Percentiles rank a stretch among this genome's conserved stretches.
Evolutionary conservation across 73 alveolate genomes (phyloP).

Genomic region (Paramecium bursaria): DNA sequence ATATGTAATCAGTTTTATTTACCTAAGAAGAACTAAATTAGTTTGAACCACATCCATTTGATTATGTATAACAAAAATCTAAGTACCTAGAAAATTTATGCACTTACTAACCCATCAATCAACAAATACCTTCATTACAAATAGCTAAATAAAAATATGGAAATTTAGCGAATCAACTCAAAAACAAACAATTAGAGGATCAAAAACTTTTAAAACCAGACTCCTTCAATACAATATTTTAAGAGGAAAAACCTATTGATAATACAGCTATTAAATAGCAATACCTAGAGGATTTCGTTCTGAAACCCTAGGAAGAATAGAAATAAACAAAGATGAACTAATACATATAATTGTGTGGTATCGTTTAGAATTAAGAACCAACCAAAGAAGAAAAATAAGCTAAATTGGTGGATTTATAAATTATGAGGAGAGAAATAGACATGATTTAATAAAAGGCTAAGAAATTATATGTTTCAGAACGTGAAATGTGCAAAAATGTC

Average conservation of each 20-base stretch:
- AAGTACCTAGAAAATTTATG: constrained; percentile 15
- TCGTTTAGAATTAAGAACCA: neutral
- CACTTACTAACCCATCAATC: neutral
- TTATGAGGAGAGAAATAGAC: neutral
- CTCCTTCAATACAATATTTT: constrained; percentile 1
- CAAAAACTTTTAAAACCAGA: neutral
- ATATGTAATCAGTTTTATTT: constrained; percentile 6
- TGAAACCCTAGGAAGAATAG: neutral
- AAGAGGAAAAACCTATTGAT: neutral
- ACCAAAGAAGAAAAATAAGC: neutral
- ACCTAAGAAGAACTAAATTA: constrained; percentile 10
- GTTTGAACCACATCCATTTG: constrained; percentile 33
- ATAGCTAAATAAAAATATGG: neutral
- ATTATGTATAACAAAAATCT: neutral
- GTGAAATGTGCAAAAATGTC: neutral
- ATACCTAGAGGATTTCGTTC: neutral
- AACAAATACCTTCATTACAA: neutral
- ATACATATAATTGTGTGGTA: constrained; percentile 4
- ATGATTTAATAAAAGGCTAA: neutral
- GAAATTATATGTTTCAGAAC: neutral
- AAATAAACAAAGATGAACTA: neutral
- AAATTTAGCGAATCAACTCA: constrained; percentile 4
- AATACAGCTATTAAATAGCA: neutral
- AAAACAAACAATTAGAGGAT: neutral
- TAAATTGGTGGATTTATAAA: neutral